These are phyloP conservation scores for Remersonia thermophila DNA, from an alignment of 2,329 filamentous ascomycete species.

Conservation along the genomic window DNA sequence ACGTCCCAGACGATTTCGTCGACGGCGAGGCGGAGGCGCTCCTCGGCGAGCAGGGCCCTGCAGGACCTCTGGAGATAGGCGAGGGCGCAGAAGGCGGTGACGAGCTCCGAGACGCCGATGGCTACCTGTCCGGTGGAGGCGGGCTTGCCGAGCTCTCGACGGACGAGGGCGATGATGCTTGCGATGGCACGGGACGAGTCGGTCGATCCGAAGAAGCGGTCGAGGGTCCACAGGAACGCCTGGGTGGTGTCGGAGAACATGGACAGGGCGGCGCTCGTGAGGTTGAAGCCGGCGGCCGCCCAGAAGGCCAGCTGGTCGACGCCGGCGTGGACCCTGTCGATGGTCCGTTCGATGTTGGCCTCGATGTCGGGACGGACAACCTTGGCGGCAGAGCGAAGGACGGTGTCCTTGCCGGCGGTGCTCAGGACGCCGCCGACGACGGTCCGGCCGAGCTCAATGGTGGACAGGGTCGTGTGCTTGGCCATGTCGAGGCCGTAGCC, in stretches of 20 bases:
- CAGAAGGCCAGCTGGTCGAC: conserved; percentile 49
- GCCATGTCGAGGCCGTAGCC: conserved; percentile 41
- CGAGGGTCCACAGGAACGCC: conserved; percentile 44
- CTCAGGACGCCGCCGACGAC: conserved; percentile 42
- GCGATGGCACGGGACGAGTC: conserved; percentile 56
- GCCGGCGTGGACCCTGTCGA: conserved; percentile 43
- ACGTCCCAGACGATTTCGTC: conserved; percentile 56
- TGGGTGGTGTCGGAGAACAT: conserved; percentile 45
- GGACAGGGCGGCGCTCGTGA: conserved; percentile 43
- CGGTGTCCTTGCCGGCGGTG: conserved; percentile 38
- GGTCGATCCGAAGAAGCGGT: conserved; percentile 55
- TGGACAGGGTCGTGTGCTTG: conserved; percentile 43
- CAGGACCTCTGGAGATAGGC: conserved; percentile 50
- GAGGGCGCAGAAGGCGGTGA: conserved; percentile 47
- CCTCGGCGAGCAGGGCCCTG: conserved; percentile 37
- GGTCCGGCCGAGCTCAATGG: conserved; percentile 43
- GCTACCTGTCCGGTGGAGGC: conserved; percentile 46
- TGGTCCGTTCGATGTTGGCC: conserved; percentile 41
- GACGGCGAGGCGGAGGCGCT: conserved; percentile 32
- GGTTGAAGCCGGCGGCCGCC: conserved; percentile 47
- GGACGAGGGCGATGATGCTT: conserved; percentile 51
- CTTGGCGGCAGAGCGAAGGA: conserved; percentile 32
- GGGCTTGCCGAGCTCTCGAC: conserved; percentile 52
- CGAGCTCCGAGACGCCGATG: conserved; percentile 48
- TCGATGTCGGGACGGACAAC: conserved; percentile 41